These are phyloP conservation scores for Thecaphora frezii DNA, from an alignment of 1,284 basidiomycete genomes.

Conservation along the genomic window DNA sequence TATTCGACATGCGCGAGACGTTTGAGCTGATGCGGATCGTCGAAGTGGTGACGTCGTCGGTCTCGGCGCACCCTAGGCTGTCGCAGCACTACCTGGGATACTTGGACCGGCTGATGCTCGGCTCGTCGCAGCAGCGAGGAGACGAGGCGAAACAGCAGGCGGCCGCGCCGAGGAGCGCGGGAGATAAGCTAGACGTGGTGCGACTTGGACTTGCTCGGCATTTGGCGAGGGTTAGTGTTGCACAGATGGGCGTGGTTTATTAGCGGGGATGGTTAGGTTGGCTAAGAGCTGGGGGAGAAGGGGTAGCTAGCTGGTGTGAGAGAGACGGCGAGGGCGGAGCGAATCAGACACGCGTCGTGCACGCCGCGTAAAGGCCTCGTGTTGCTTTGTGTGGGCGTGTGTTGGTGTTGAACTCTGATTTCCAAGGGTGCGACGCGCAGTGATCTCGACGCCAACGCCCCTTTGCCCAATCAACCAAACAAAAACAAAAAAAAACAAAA, in stretches of 20 bases:
- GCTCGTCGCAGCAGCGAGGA: slow-evolving; percentile 2
- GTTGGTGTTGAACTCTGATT: no score
- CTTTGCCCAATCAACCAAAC: no score
- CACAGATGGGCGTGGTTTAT: slow-evolving; percentile 14
- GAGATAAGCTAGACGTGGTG: slow-evolving; percentile 38
- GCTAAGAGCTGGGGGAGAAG: no score
- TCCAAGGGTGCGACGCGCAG: no score
- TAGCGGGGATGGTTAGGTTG: no score
- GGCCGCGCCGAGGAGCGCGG: slow-evolving; percentile 3
- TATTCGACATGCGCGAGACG: slow-evolving; percentile 41
- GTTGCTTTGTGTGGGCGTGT: no score
- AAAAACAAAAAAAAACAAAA: no score
- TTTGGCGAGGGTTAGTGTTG: slow-evolving; percentile 37
- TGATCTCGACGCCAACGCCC: no score
- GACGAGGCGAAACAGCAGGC: neutral
- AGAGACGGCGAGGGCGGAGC: no score
- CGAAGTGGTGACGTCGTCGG: slow-evolving; percentile 41
- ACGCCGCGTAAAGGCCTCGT: no score
- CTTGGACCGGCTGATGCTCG: slow-evolving; percentile 34
- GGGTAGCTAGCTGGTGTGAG: no score
- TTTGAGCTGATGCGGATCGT: slow-evolving; percentile 52
- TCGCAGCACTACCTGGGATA: slow-evolving; percentile 45
- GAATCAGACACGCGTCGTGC: no score
- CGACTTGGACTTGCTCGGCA: slow-evolving; percentile 39
- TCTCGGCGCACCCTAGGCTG: slow-evolving; percentile 30